Evolutionary conservation across 1,139 yeast genomes (phyloP), one percentile per base, ranked within the genome.

Genomic region (Blastobotrys aristatus): DNA sequence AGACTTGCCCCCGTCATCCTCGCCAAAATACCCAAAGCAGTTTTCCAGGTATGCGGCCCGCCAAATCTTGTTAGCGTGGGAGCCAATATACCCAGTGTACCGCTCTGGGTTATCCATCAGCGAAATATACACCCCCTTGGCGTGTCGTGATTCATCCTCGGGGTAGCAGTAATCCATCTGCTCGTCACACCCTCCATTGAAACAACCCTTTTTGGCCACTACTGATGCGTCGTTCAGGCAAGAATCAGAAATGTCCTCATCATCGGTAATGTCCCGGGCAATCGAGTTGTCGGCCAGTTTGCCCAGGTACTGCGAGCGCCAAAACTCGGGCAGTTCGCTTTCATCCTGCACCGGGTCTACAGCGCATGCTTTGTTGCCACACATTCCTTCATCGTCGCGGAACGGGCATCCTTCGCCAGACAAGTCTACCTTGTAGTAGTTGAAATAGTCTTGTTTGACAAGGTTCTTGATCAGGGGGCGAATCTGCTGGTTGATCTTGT

Each of bases 41-140:
- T 90, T 89, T 61, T 92, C 97, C 44, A 80, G 80, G 66, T 94
- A 94, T 39, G 94, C 89, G 51, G 95, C 88, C 41, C 82, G 74
- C 99, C 99, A 94, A 45, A 94, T 87, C 63, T 84, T 90, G 57
- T 83, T 80, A 21, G 96, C 88, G 61, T 92, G 96, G 47, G 82
- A 79, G 30, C 98, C 98, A 39, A 90, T 85, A 63, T 94, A 94
- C 0, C 98, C 98, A 1, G 98, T 94, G 68, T 87, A 94, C 60
- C 98, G 75, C 67, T 94, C 99, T 0, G 96, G 97, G 61, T 94
- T 94, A 50, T 85, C 87, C 22, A 83, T 73, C 50, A 94, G 75
- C 60, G 90, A 88, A 24, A 92, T 95, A 60, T 84, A 84, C 3
- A 88, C 97, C 48, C 96, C 82, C 36, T 63, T 64, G 8, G 62